Evolutionary conservation across 2,329 filamentous ascomycete genomes (phyloP), one percentile per base, ranked within the genome.

Genomic region (Waltergamsia citrina): DNA sequence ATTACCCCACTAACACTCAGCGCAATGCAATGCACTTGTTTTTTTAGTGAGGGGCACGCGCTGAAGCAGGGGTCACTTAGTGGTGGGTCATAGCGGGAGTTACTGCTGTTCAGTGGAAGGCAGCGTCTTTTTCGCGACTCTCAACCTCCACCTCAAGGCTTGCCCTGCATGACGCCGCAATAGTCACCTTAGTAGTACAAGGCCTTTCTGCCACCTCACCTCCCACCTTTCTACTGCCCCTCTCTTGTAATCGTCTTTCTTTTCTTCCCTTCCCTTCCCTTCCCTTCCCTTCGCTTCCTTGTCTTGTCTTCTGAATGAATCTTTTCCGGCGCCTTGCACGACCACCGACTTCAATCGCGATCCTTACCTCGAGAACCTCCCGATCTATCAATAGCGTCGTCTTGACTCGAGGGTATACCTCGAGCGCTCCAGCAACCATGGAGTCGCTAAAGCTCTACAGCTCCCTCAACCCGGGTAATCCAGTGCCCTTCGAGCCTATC

Each of bases 391-490:
- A 8, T n/a, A n/a, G 14, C 28, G 15, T 18, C 28, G 8, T 8
- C 28, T 22, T 21, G 8, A 9, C 11, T 32, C 18, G 8, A 32
- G 19, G 25, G 25, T 27, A 27, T 51, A 9, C 12, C 10, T 11
- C 23, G 20, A 29, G 23, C 9, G 25, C 26, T 16, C 23, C 25
- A n/a, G 17, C 26, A 9, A n/a, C 19, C 20, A 69, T 71, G 67
- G 65, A 66, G 48, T 60, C 74, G 31, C 65, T 93, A 46, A 81
- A 77, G 52, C 67, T 94, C 44, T 85, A 81, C 67, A 93, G 92
- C 60, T 87, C 82, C 6, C 65, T 94, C 49, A 82, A 63, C 47
- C 67, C 85, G 9, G 73, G 82, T 40, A 68, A 68, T 9, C 85
- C 88, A 50, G 79, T 80, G 29, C 72, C 78, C 5, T 92, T 93